Evolutionary conservation across 192 early-diverging fungal genomes (phyloP).

Genomic region (Cetraspora pellucida): DNA sequence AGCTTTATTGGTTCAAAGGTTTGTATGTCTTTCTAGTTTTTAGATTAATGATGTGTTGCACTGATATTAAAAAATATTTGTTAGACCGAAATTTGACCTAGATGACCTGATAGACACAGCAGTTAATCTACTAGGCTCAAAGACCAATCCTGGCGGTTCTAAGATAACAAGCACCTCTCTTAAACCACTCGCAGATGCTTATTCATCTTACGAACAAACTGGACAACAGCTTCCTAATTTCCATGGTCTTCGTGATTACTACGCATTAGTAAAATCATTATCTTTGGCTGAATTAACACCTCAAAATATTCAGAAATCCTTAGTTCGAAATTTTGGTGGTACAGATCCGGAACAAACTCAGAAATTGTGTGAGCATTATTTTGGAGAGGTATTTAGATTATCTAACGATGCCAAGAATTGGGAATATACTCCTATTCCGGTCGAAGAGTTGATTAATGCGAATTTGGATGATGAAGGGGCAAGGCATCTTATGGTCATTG

Average conservation of each 20-base stretch:
- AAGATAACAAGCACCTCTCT: not conserved
- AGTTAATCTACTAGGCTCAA: no score
- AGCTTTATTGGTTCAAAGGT: conserved; percentile 30
- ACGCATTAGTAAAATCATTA: conserved; percentile 13
- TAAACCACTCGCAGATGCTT: conserved; percentile 2
- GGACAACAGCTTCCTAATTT: conserved; percentile 28
- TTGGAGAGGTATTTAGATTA: conserved; percentile 3
- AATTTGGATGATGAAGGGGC: conserved; percentile 24
- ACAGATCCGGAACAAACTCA: conserved; percentile 21
- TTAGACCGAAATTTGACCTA: conserved; percentile 3
- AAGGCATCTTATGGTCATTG: conserved; percentile 37
- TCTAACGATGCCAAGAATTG: not conserved
- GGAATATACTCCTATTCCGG: not conserved
- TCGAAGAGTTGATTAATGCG: conserved; percentile 11
- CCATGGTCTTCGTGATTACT: conserved; percentile 32
- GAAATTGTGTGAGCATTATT: conserved; percentile 4
- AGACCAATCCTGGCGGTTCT: not conserved
- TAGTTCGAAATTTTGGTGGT: conserved; percentile 29
- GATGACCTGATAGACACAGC: conserved; percentile 20
- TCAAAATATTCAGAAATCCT: not conserved
- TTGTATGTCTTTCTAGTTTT: not conserved
- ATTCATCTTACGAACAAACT: conserved; percentile 14
- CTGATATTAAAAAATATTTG: not conserved
- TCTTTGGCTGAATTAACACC: not conserved
- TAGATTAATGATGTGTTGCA: not conserved